phyloP scores from a whole-genome alignment of 345 rosid species.

The Lepidium aucheri region DNA sequence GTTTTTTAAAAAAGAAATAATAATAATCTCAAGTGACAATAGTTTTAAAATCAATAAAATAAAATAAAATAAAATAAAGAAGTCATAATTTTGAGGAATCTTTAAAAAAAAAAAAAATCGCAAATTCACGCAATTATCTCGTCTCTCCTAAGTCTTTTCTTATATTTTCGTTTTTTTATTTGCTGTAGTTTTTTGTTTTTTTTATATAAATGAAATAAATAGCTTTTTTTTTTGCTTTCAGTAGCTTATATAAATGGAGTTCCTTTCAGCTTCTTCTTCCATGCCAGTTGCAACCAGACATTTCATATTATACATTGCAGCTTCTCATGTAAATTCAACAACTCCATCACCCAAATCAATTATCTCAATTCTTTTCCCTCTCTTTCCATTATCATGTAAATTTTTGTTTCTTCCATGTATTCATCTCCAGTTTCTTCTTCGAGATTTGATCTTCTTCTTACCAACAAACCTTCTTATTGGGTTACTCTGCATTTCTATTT shows the following conservation, averaged over 20 bases:
- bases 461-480: neutral
- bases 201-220: neutral
- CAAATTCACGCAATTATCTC: slow-evolving; percentile 9
- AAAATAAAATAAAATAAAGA: too few species aligned
- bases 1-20: too few species aligned
- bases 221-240: neutral
- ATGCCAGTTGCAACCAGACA: slow-evolving; percentile 27
- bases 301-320: neutral
- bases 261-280: slow-evolving; percentile 13
- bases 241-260: slow-evolving; percentile 26
- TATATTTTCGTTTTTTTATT: neutral
- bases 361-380: neutral
- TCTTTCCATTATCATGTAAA: slow-evolving; percentile 21
- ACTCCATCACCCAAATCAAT: slow-evolving; percentile 6
- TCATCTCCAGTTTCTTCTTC: neutral
- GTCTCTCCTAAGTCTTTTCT: neutral
- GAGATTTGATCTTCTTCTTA: slow-evolving; percentile 6
- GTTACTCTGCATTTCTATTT: slow-evolving; percentile 11
- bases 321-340: slow-evolving; percentile 13
- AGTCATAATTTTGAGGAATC: too few species aligned
- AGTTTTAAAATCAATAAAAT: too few species aligned
- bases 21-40: too few species aligned
- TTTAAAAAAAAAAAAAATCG: neutral
- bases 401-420: neutral
- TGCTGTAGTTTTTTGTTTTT: neutral